Conservation (phyloP, 2,329 filamentous ascomycete species). For the Golovinomyces cichoracearum region DNA sequence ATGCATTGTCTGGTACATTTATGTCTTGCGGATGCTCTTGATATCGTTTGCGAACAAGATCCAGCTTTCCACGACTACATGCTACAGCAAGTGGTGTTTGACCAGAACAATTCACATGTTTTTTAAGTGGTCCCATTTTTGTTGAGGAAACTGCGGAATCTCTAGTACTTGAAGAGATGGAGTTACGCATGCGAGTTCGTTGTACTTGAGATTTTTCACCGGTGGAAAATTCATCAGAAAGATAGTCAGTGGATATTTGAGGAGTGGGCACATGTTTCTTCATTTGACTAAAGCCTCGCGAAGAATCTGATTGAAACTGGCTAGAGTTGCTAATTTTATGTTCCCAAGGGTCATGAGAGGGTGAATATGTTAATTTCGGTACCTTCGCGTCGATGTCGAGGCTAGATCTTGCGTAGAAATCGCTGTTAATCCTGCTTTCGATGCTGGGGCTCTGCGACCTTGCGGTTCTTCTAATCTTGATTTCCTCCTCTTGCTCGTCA, state of each 20-base stretch:
- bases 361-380: slow-evolving; percentile 19
- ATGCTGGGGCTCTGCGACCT: slow-evolving; percentile 10
- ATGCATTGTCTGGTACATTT: slow-evolving; percentile 73
- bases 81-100: slow-evolving; percentile 76
- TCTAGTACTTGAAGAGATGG: slow-evolving; percentile 29
- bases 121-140: slow-evolving; percentile 49
- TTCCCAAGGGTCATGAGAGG: slow-evolving; percentile 33
- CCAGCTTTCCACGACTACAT: slow-evolving; percentile 63
- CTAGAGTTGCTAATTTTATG: slow-evolving; percentile 37
- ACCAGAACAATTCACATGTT: slow-evolving; percentile 75
- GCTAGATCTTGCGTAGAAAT: slow-evolving; percentile 7
- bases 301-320: slow-evolving; percentile 24
- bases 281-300: slow-evolving; percentile 30
- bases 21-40: slow-evolving; percentile 64
- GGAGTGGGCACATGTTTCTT: slow-evolving; percentile 36
- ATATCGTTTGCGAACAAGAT: slow-evolving; percentile 41
- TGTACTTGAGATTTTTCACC: slow-evolving; percentile 33
- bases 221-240: slow-evolving; percentile 39
- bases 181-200: slow-evolving; percentile 29
- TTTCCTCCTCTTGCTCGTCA: slow-evolving; percentile 9
- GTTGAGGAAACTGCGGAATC: slow-evolving; percentile 38
- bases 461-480: slow-evolving; percentile 4
- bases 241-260: slow-evolving; percentile 34
- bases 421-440: slow-evolving; percentile 9
- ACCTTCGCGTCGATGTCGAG: slow-evolving; percentile 5